Conservation (phyloP, 257 asterid species). For the Solanum paucissectum region DNA sequence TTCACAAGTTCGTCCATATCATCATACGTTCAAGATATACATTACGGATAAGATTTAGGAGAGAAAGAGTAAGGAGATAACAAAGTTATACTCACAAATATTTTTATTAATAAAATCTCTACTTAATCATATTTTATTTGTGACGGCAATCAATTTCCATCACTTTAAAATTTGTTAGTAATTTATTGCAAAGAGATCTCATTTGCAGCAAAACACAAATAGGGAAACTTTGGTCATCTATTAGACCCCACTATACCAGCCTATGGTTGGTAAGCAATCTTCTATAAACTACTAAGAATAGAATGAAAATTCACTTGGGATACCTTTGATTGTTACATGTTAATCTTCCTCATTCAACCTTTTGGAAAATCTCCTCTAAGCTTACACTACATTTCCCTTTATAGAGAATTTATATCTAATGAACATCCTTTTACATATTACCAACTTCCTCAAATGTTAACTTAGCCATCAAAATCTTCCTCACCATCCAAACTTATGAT, state of each 20-base stretch:
- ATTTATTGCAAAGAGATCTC: not conserved
- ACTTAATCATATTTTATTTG: not conserved
- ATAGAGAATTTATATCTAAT: not conserved
- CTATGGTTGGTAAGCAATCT: not conserved
- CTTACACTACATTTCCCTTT: not conserved
- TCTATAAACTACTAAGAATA: not conserved
- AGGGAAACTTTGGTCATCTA: not conserved
- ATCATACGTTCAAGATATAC: not conserved
- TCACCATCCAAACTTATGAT: not conserved
- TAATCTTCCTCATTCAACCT: not conserved
- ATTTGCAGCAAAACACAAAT: not conserved
- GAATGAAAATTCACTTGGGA: not conserved
- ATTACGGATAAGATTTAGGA: not conserved
- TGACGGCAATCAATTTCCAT: not conserved
- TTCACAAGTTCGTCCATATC: not conserved
- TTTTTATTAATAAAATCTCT: not conserved
- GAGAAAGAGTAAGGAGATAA: not conserved
- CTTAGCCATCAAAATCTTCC: not conserved
- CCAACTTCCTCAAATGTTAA: not conserved
- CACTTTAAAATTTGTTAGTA: not conserved
- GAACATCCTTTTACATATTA: not conserved
- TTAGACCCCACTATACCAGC: not conserved
- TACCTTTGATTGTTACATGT: not conserved
- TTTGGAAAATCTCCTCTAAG: not conserved
- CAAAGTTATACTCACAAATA: not conserved